phyloP scores from a whole-genome alignment of 2,329 filamentous ascomycete genomes.

The Venturia nashicola region DNA sequence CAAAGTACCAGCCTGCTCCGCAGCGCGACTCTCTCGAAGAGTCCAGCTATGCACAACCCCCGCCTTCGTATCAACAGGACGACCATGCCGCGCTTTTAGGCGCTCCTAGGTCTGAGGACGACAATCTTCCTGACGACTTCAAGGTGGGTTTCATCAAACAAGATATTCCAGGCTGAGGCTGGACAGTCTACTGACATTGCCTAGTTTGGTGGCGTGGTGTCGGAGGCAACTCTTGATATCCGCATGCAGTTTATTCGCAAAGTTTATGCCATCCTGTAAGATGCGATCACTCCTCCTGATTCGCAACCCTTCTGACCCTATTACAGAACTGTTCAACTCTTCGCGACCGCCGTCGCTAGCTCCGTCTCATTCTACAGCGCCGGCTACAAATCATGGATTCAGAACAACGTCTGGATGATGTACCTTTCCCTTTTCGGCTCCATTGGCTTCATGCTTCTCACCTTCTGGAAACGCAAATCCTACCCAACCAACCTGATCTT shows the following conservation, averaged over 20 bases:
- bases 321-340: slow-evolving; percentile 66
- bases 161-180: background rate
- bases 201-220: slow-evolving; percentile 80
- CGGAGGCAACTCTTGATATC: slow-evolving; percentile 89
- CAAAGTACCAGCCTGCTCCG: slow-evolving; percentile 74
- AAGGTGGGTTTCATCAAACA: slow-evolving; percentile 44
- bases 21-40: slow-evolving; percentile 79
- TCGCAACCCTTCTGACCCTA: background rate
- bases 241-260: slow-evolving; percentile 95
- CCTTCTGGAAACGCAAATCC: slow-evolving; percentile 90
- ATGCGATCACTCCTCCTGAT: background rate
- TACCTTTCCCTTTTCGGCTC: slow-evolving; percentile 77
- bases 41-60: slow-evolving; percentile 55
- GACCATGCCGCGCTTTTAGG: slow-evolving; percentile 47
- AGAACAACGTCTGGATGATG: slow-evolving; percentile 70
- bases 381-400: slow-evolving; percentile 77
- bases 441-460: slow-evolving; percentile 73
- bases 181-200: slow-evolving; percentile 21
- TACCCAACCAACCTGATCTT: slow-evolving; percentile 94
- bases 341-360: slow-evolving; percentile 71
- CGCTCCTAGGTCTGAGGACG: slow-evolving; percentile 63
- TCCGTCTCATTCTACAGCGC: slow-evolving; percentile 74
- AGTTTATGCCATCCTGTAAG: slow-evolving; percentile 86
- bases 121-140: slow-evolving; percentile 94
- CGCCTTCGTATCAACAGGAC: slow-evolving; percentile 66